Percentiles rank a stretch among this genome's conserved stretches.
These are phyloP conservation scores for Aspergillus neotritici DNA, from an alignment of 2,329 filamentous ascomycete genomes.

Conservation along the genomic window DNA sequence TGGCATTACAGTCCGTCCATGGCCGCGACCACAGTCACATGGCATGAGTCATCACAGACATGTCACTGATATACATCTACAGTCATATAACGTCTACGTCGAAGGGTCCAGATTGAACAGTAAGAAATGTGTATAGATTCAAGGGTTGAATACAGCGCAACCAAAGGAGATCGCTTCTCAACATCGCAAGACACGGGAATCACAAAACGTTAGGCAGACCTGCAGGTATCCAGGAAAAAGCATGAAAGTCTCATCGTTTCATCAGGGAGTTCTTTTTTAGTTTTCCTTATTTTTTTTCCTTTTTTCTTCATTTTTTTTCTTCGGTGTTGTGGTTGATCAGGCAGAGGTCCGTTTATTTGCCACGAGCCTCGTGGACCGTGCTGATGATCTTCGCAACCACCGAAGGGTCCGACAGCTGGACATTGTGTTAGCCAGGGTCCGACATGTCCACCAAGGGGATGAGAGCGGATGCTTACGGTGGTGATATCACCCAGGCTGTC, in stretches of 20 bases:
- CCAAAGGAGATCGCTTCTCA: constrained; percentile 9
- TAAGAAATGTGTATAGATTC: constrained; percentile 1
- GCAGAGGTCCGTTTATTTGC: constrained; percentile 28
- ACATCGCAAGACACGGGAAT: constrained; percentile 14
- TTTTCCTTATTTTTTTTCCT: constrained; percentile 2
- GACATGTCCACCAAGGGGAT: not conserved
- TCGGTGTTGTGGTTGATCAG: no score
- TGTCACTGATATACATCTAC: no score
- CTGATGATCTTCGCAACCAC: constrained; percentile 88
- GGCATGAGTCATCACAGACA: no score
- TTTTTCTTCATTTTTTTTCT: constrained; percentile 3
- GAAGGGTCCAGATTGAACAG: no score
- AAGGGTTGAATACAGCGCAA: constrained; percentile 11
- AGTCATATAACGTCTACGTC: no score
- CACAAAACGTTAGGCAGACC: constrained; percentile 7
- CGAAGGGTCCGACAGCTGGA: constrained; percentile 76
- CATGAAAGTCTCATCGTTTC: not conserved
- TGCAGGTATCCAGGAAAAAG: not conserved
- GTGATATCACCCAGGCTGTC: constrained; percentile 91
- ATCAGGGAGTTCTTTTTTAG: not conserved
- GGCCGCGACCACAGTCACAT: no score
- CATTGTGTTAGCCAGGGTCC: constrained; percentile 7
- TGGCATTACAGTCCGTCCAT: no score
- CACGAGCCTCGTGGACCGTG: constrained; percentile 57
- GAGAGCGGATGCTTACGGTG: constrained; percentile 58